Evolutionary conservation across 176 grass and related monocot genomes (phyloP).

Genomic region (Carex scoparia): DNA sequence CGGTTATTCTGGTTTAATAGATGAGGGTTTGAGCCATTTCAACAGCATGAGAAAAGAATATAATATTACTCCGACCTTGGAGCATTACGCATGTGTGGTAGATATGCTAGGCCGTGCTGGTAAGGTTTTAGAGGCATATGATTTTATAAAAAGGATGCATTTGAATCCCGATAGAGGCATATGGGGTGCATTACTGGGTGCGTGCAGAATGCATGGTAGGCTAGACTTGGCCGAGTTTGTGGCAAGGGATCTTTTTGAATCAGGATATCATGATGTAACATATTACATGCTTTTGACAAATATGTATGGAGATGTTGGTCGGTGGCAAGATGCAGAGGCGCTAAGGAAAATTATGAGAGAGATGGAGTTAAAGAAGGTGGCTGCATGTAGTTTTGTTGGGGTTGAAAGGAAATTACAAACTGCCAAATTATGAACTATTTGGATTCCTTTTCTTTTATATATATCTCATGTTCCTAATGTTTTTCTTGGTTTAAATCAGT

Average conservation of each 20-base stretch:
- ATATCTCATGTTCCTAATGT: neutral
- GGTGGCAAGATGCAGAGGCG: slow-evolving; percentile 46
- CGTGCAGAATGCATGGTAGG: slow-evolving; percentile 49
- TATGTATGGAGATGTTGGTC: slow-evolving; percentile 40
- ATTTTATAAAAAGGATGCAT: slow-evolving; percentile 55
- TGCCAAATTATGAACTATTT: neutral
- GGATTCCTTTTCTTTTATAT: neutral
- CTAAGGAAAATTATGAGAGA: slow-evolving; percentile 42
- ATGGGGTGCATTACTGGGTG: slow-evolving; percentile 61
- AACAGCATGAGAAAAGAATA: slow-evolving; percentile 49
- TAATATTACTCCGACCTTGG: slow-evolving; percentile 37
- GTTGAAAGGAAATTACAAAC: slow-evolving; percentile 19
- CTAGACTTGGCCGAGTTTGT: slow-evolving; percentile 44
- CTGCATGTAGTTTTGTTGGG: slow-evolving; percentile 52
- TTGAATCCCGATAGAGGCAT: slow-evolving; percentile 49
- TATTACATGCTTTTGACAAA: slow-evolving; percentile 53
- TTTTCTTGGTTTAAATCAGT: neutral
- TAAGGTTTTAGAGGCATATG: slow-evolving; percentile 55
- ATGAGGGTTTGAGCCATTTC: slow-evolving; percentile 63
- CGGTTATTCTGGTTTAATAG: slow-evolving; percentile 52
- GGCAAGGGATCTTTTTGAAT: slow-evolving; percentile 37
- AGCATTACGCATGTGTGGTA: slow-evolving; percentile 74
- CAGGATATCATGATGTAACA: slow-evolving; percentile 42
- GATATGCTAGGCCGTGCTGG: slow-evolving; percentile 63
- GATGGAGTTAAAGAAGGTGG: slow-evolving; percentile 39